These are phyloP conservation scores for Excoecaria cochinchinensis DNA, from an alignment of 345 rosid species.

Conservation along the genomic window DNA sequence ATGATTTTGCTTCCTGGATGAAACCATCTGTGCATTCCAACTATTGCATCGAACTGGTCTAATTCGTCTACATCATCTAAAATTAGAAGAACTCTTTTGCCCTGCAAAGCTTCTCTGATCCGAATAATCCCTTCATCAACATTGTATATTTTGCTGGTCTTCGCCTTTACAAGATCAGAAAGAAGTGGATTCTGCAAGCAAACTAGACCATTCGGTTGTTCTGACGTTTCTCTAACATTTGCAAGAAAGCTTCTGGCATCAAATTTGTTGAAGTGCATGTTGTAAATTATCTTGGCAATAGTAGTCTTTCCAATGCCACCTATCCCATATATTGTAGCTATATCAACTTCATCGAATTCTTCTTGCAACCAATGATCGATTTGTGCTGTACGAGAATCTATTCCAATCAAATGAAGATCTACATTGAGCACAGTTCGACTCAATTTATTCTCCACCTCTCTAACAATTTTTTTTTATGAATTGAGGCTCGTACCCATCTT, in stretches of 20 bases:
- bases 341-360: constrained; percentile 17
- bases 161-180: constrained; percentile 17
- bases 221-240: constrained; percentile 22
- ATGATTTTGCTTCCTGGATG: constrained; percentile 18
- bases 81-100: constrained; percentile 8
- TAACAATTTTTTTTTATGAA: constrained; percentile 10
- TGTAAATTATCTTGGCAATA: constrained; percentile 23
- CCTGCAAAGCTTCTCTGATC: neutral
- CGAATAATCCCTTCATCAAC: constrained; percentile 18
- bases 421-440: constrained; percentile 17
- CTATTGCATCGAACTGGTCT: constrained; percentile 8
- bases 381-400: constrained; percentile 8
- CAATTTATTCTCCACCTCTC: constrained; percentile 15
- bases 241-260: constrained; percentile 31
- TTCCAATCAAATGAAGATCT: constrained; percentile 23
- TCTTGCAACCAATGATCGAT: constrained; percentile 27
- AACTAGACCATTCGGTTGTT: constrained; percentile 15
- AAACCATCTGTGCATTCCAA: constrained; percentile 13
- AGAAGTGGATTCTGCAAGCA: constrained; percentile 26
- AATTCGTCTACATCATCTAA: constrained; percentile 13
- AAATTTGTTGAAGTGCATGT: constrained; percentile 22
- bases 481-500: constrained; percentile 15
- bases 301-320: constrained; percentile 33
- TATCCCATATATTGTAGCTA: constrained; percentile 29
- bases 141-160: neutral